phyloP scores from a whole-genome alignment of 2,329 filamentous ascomycete genomes.

The Podosphaera aphanis region DNA sequence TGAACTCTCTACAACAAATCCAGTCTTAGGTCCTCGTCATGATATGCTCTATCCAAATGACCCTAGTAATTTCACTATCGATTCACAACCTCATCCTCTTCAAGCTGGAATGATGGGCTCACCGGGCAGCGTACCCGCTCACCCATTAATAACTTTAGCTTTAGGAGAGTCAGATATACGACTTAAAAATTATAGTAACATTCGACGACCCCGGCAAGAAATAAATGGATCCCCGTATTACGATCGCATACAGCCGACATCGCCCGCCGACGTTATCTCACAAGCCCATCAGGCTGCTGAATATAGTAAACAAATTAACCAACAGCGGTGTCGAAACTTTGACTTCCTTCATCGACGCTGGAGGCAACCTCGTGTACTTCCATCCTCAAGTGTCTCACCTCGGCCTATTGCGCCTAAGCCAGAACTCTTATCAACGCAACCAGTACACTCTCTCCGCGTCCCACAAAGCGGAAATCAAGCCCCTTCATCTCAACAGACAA shows the following conservation, averaged over 20 bases:
- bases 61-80: constrained; percentile 34
- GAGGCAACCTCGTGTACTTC: constrained; percentile 61
- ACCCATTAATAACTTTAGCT: constrained; percentile 66
- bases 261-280: constrained; percentile 55
- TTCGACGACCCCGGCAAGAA: constrained; percentile 72
- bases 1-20: constrained; percentile 31
- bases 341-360: constrained; percentile 66
- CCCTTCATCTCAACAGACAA: background rate
- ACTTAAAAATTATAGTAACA: constrained; percentile 58
- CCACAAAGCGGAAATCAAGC: constrained; percentile 26
- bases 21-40: constrained; percentile 41
- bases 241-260: constrained; percentile 58
- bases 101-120: constrained; percentile 49
- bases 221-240: constrained; percentile 71
- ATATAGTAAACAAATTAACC: constrained; percentile 65
- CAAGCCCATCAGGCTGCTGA: constrained; percentile 78
- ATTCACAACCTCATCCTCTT: constrained; percentile 43
- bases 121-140: constrained; percentile 42
- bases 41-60: constrained; percentile 76
- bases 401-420: constrained; percentile 18
- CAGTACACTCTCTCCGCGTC: constrained; percentile 34
- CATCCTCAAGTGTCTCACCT: constrained; percentile 23
- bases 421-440: constrained; percentile 26
- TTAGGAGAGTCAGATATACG: constrained; percentile 57
- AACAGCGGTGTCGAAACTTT: constrained; percentile 54